These are phyloP conservation scores for Ustilago tritici DNA, from an alignment of 1,284 basidiomycete genomes.

Conservation along the genomic window DNA sequence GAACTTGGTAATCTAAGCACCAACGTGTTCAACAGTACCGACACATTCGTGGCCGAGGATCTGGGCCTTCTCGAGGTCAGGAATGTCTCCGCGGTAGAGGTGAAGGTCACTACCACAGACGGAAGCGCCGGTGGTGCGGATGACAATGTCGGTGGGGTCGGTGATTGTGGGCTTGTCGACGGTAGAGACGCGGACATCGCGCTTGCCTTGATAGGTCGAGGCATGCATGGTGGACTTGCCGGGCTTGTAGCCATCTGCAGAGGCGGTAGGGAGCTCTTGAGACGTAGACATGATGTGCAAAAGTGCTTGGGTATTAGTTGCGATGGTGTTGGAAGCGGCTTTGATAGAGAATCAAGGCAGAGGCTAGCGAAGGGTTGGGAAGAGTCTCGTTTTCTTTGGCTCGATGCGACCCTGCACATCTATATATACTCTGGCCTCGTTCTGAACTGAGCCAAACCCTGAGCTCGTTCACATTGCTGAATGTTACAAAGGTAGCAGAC, in stretches of 20 bases:
- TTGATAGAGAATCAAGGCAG: background rate
- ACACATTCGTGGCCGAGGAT: constrained; percentile 70
- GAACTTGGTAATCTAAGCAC: constrained; percentile 46
- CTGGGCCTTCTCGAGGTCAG: constrained; percentile 78
- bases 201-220: constrained; percentile 77
- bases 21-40: constrained; percentile 60
- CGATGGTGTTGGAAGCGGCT: background rate
- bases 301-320: background rate
- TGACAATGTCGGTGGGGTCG: constrained; percentile 77
- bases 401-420: background rate
- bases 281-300: constrained; percentile 1
- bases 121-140: too few species aligned
- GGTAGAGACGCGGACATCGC: constrained; percentile 70
- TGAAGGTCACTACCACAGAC: too few species aligned
- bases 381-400: background rate
- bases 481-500: background rate
- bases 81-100: too few species aligned
- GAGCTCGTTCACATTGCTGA: background rate
- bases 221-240: constrained; percentile 70
- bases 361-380: background rate
- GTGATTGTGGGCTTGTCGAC: constrained; percentile 77
- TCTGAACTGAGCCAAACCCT: background rate
- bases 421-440: background rate
- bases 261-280: constrained; percentile 28
- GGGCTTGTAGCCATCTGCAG: constrained; percentile 34